Base-by-base conservation (phyloP, 208 protist genomes). In the Trichomonas tenax region DNA sequence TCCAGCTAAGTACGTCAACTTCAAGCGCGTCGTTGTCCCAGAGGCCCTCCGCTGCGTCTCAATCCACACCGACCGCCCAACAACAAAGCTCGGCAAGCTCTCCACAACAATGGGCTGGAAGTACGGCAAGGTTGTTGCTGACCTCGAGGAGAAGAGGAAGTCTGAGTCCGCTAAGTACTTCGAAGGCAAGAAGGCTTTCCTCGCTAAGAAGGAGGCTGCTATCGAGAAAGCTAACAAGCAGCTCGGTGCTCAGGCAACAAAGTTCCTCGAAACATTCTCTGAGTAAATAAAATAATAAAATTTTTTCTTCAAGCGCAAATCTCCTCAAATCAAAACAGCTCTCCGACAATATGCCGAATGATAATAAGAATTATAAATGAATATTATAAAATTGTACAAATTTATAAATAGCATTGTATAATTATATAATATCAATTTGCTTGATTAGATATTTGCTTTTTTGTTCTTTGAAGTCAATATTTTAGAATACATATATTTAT, bases 31-130 rank as follows among this genome's bases (percentile, higher is more conserved):
- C 63, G 98, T 96, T 96, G 89, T 98, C 96, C 98, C 98, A 89
- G 95, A 96, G n/a, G 98, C 98, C 89, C 97, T 99, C 58, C 96
- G 97, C 86, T 96, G 98, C 58, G 46, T 97, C 17, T 97, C 97
- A 89, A 97, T 98, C 4, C 97, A 96, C 41, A 97, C 98, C 44
- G 93, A 95, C 21, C 97, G 98, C 81, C 98, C 98, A 96, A 97
- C 96, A 97, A 98, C 97, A 84, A 95, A 96, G 15, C 97, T 99
- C 15, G 98, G 98, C 82, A 95, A 96, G 72, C 96, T 99, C 15
- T 96, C 97, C 88, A 84, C 36, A 36, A 96, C 98, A 96, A 96
- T 98, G 89, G 98, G 98, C 95, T 99, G 98, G 98, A 98, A 99
- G 97, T 97, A 99, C 97, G 96, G 81, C 81, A 97, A 96, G 38